Evolutionary conservation across 1,139 yeast genomes (phyloP).

Genomic region (Diutina pseudorugosa): DNA sequence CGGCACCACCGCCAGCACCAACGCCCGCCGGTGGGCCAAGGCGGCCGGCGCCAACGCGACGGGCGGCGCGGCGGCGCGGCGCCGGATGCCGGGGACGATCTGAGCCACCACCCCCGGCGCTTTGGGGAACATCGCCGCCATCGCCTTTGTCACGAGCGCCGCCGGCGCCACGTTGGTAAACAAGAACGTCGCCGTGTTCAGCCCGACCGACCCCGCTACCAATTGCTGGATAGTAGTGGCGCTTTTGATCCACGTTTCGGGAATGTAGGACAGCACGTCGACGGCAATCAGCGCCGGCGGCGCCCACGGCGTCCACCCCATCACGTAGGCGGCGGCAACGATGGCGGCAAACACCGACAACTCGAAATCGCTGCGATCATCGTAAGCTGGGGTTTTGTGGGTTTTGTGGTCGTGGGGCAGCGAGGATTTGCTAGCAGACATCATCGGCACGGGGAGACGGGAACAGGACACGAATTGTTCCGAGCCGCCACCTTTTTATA

Average conservation of each 20-base stretch:
- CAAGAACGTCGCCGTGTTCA: not conserved
- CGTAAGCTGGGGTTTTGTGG: not conserved
- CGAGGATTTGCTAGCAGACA: too few species aligned
- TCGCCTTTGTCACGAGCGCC: not conserved
- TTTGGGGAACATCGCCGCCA: not conserved
- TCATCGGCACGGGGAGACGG: not conserved
- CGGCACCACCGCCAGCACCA: not conserved
- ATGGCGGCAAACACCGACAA: not conserved
- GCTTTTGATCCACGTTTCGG: not conserved
- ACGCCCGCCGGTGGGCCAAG: not conserved
- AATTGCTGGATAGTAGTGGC: not conserved
- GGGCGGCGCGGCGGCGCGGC: not conserved
- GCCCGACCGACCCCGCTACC: not conserved
- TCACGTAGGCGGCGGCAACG: not conserved
- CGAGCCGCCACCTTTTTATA: not conserved
- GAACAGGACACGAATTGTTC: not conserved
- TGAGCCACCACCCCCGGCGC: not conserved
- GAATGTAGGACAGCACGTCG: not conserved
- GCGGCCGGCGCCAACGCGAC: not conserved
- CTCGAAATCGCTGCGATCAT: not conserved
- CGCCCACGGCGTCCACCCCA: not conserved
- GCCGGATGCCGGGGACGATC: too few species aligned
- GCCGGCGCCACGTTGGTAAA: not conserved
- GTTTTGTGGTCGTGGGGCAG: not conserved
- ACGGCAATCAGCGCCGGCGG: not conserved